These are phyloP conservation scores for Pistacia integerrima DNA, from an alignment of 345 rosid genomes.

Conservation along the genomic window DNA sequence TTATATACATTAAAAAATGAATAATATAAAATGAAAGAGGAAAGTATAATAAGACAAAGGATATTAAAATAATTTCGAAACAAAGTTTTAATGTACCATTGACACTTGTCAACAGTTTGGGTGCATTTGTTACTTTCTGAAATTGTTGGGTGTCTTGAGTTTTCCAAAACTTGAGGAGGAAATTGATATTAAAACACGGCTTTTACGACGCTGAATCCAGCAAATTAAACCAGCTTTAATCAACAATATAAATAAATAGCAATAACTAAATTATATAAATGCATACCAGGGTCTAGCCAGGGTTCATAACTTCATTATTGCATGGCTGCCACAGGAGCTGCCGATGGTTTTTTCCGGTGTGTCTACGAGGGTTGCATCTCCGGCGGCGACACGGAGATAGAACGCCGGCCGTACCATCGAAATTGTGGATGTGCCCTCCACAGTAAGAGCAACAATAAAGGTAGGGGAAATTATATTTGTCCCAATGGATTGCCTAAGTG, in stretches of 20 bases:
- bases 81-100: too few relatives aligned
- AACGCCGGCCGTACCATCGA: slow-evolving; percentile 69
- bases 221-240: background rate
- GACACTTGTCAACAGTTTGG: too few relatives aligned
- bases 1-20: too few relatives aligned
- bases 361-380: slow-evolving; percentile 63
- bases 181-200: background rate
- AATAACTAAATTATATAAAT: background rate
- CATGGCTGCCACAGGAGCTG: slow-evolving; percentile 55
- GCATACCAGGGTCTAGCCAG: background rate
- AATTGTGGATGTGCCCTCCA: slow-evolving; percentile 68
- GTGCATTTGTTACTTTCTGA: too few relatives aligned
- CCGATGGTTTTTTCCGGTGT: slow-evolving; percentile 58
- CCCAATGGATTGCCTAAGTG: slow-evolving; percentile 23
- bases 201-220: slow-evolving; percentile 14
- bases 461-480: slow-evolving; percentile 23
- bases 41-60: too few relatives aligned
- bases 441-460: slow-evolving; percentile 14
- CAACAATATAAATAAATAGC: background rate
- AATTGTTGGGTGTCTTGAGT: too few relatives aligned
- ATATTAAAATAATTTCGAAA: too few relatives aligned
- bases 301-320: background rate
- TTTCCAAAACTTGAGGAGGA: too few relatives aligned
- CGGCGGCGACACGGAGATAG: slow-evolving; percentile 41
- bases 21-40: too few relatives aligned